Evolutionary conservation across 1,139 yeast genomes (phyloP).

Genomic region (Magnusiomyces suaveolens): DNA sequence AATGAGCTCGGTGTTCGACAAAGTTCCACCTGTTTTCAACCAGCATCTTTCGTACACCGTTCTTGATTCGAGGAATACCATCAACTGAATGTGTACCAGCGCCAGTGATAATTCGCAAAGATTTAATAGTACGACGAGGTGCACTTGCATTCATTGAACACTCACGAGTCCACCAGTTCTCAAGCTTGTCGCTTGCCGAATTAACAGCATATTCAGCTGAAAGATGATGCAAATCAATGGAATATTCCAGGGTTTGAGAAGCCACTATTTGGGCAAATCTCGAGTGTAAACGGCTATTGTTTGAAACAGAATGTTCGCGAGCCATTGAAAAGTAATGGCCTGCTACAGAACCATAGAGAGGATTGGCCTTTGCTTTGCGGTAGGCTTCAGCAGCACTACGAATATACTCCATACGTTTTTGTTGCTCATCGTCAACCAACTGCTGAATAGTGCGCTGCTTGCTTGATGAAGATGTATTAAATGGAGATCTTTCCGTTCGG

Average conservation of each 20-base stretch:
- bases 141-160: neutral
- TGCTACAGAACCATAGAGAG: slow-evolving; percentile 23
- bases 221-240: slow-evolving; percentile 26
- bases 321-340: slow-evolving; percentile 23
- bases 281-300: slow-evolving; percentile 14
- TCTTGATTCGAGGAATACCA: slow-evolving; percentile 27
- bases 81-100: slow-evolving; percentile 27
- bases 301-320: slow-evolving; percentile 14
- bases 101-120: slow-evolving; percentile 27
- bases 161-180: slow-evolving; percentile 19
- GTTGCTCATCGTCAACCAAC: neutral
- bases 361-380: slow-evolving; percentile 22
- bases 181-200: slow-evolving; percentile 18
- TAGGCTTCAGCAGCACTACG: slow-evolving; percentile 14
- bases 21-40: slow-evolving; percentile 17
- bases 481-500: neutral
- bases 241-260: slow-evolving; percentile 16
- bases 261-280: slow-evolving; percentile 15
- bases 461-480: neutral
- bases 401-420: neutral
- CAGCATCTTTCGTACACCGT: slow-evolving; percentile 23
- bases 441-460: neutral
- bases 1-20: slow-evolving; percentile 20
- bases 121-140: slow-evolving; percentile 4
- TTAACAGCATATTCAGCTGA: slow-evolving; percentile 24